A percentile compares a stretch with the other conserved stretches of the same genome.
Evolutionary conservation across 1,284 basidiomycete genomes (phyloP).

Genomic region (Athelia sp.): DNA sequence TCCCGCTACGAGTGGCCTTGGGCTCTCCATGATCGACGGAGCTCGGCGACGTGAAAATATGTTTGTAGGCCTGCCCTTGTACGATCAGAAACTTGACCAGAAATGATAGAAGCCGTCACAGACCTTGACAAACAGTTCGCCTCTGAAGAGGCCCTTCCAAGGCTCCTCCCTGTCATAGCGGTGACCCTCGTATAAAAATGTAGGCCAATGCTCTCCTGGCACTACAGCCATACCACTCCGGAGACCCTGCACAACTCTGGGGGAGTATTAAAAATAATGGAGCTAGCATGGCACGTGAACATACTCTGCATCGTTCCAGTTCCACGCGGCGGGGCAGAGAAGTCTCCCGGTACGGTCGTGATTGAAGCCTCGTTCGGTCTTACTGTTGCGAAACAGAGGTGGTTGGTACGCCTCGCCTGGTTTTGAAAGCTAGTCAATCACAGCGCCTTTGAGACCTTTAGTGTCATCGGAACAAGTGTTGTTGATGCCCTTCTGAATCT

Average conservation of each 20-base stretch:
- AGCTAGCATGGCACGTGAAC: background rate
- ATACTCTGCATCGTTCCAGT: background rate
- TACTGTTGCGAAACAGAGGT: background rate
- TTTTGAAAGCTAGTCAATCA: background rate
- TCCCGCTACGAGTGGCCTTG: too few species aligned
- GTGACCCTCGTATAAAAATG: background rate
- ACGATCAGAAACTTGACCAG: too few species aligned
- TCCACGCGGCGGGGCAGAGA: background rate
- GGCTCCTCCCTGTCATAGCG: background rate
- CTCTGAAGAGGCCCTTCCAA: background rate
- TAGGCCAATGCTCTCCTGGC: background rate
- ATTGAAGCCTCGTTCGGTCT: background rate
- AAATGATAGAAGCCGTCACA: background rate
- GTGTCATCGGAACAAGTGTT: background rate
- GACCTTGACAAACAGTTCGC: background rate
- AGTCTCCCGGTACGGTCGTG: background rate
- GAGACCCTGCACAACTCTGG: background rate
- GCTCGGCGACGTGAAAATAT: too few species aligned
- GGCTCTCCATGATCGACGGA: too few species aligned
- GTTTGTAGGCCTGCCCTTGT: too few species aligned
- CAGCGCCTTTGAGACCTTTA: background rate
- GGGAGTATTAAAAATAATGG: background rate
- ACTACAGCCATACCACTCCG: background rate
- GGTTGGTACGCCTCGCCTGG: background rate
- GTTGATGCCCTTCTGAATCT: background rate